Base-by-base conservation (phyloP, 805 yeast genomes). In the Starmerella apis region DNA sequence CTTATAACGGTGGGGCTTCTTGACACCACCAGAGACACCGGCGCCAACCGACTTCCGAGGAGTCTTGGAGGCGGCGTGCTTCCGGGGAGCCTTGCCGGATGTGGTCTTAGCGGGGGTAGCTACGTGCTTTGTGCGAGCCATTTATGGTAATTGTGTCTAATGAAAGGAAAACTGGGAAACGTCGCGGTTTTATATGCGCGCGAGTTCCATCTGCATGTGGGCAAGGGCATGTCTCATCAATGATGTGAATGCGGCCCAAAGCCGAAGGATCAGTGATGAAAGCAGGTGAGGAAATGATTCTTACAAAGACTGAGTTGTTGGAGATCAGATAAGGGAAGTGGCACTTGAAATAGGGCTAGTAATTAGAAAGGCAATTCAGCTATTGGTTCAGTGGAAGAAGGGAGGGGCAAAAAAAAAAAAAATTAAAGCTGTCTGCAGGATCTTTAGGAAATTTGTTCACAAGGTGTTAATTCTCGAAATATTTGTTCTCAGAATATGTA, bases 71-170 rank as follows among this genome's bases (percentile, higher is more conserved):
- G 92, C 90, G 64, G 84, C 78, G 70, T 83, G 88, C 76, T 83
- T 83, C 78, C 94, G 81, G 75, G 94, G 94, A 54, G 90, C 90
- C 73, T 83, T 83, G 72, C 94, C 94, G 74, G 90, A 87, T 61
- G 92, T 83, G 61, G 90, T 82, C 73, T 83, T 83, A 78, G 90
- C 80, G 63, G 90, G 87, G 50, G 62, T 56, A 48, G 62, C 51
- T 74, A 83, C 87, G 72, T 83, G 83, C 61, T 90, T 84, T 3
- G 56, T 54, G 50, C 63, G 62, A 53, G 61, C 62, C 63, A 60
- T 60, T 53, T 54, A 13, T 23, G 18, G 19, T 41, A 19, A 16
- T 20, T 23, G 45, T 23, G 35, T 4, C 16, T 10, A 2, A 10
- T 7, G 35, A 11, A 31, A 14, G n/a, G 16, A 31, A 3, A 18